A percentile compares a stretch with the other conserved stretches of the same genome.
These are phyloP conservation scores for Phialemoniopsis sp. DNA, from an alignment of 2,329 filamentous ascomycete species.

Conservation along the genomic window DNA sequence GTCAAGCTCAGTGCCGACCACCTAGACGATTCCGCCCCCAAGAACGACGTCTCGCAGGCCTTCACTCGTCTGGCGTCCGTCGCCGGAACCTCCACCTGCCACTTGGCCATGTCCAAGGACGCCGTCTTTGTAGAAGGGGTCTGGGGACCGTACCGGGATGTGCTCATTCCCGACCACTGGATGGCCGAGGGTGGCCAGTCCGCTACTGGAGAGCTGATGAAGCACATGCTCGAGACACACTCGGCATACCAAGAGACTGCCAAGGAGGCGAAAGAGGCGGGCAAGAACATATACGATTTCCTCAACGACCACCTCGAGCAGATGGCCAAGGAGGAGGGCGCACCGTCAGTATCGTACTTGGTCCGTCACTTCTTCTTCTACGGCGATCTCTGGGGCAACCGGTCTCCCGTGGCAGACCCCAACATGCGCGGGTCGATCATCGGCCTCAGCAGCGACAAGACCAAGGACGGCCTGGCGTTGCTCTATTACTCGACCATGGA, in stretches of 20 bases:
- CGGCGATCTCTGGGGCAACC: slow-evolving; percentile 94
- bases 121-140: slow-evolving; percentile 93
- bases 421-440: slow-evolving; percentile 90
- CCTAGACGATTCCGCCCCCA: slow-evolving; percentile 61
- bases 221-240: slow-evolving; percentile 93
- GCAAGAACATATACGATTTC: slow-evolving; percentile 91
- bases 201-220: slow-evolving; percentile 89
- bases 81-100: slow-evolving; percentile 94
- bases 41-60: slow-evolving; percentile 87
- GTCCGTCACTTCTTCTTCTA: slow-evolving; percentile 98
- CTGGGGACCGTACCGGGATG: slow-evolving; percentile 96
- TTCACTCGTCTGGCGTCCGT: slow-evolving; percentile 92
- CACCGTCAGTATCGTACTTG: slow-evolving; percentile 78
- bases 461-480: slow-evolving; percentile 79
- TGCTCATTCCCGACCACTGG: slow-evolving; percentile 88
- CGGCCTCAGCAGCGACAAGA: slow-evolving; percentile 82
- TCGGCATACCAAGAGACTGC: slow-evolving; percentile 77
- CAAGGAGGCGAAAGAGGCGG: slow-evolving; percentile 74
- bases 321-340: slow-evolving; percentile 63
- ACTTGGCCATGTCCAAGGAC: slow-evolving; percentile 90
- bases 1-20: slow-evolving; percentile 69
- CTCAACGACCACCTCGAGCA: slow-evolving; percentile 83
- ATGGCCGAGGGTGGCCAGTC: slow-evolving; percentile 97
- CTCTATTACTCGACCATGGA: slow-evolving; percentile 97
- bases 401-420: slow-evolving; percentile 87